Evolutionary conservation across 2,329 filamentous ascomycete genomes (phyloP).

Genomic region (Trichoderma sp.): DNA sequence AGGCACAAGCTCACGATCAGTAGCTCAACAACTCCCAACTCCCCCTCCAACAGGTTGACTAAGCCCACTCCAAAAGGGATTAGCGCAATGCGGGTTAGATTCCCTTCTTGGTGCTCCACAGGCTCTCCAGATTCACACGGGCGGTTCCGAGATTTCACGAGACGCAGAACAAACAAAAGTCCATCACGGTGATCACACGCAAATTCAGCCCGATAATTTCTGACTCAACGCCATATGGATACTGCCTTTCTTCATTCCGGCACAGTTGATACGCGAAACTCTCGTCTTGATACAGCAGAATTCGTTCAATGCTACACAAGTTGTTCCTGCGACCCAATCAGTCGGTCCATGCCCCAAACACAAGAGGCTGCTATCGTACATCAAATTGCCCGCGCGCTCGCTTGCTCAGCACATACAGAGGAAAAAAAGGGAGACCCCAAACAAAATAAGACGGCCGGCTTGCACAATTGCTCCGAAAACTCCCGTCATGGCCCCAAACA

Average conservation of each 20-base stretch:
- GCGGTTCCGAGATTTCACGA: conserved; percentile 15
- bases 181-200: neutral
- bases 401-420: conserved; percentile 10
- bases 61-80: neutral
- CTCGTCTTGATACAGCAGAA: neutral
- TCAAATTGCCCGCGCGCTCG: conserved; percentile 17
- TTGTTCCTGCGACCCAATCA: conserved; percentile 13
- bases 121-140: neutral
- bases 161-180: neutral
- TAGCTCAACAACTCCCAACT: neutral
- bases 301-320: neutral
- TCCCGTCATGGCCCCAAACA: conserved; percentile 4
- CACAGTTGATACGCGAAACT: neutral
- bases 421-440: neutral
- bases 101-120: neutral
- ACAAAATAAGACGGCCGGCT: neutral
- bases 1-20: neutral
- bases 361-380: conserved; percentile 26
- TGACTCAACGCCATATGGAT: neutral
- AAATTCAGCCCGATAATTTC: neutral
- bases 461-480: conserved; percentile 16
- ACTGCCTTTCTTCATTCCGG: neutral
- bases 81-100: conserved; percentile 21
- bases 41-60: neutral
- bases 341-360: conserved; percentile 11